These are phyloP conservation scores for Cochlearia excelsa DNA, from an alignment of 345 rosid species.

Conservation along the genomic window DNA sequence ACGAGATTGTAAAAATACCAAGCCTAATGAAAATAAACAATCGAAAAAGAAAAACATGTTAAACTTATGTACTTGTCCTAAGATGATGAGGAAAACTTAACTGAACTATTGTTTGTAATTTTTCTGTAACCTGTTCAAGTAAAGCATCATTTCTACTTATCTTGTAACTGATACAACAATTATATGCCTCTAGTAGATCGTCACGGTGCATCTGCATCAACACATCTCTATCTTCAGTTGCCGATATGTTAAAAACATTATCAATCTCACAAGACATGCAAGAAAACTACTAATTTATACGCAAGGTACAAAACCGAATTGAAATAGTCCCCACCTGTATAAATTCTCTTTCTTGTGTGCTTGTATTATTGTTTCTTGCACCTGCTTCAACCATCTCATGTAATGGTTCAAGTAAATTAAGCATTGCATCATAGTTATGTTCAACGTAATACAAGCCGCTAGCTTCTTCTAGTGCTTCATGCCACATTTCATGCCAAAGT, in stretches of 20 bases:
- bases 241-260: constrained; percentile 3
- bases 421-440: constrained; percentile 93
- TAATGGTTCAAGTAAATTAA: constrained; percentile 87
- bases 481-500: constrained; percentile 99
- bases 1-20: constrained; percentile 98
- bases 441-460: constrained; percentile 97
- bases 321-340: constrained; percentile 61
- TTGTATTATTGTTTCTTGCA: constrained; percentile 58
- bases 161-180: constrained; percentile 82
- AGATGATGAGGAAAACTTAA: constrained; percentile 16
- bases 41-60: constrained; percentile 13
- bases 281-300: constrained; percentile 9
- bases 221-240: constrained; percentile 22
- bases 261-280: constrained; percentile 10
- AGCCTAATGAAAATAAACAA: constrained; percentile 48
- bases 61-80: constrained; percentile 3
- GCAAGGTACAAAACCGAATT: not conserved
- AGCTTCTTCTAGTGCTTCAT: constrained; percentile 97
- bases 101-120: not conserved
- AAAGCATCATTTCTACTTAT: constrained; percentile 90
- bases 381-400: constrained; percentile 93
- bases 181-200: constrained; percentile 85
- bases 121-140: constrained; percentile 73
- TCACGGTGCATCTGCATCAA: constrained; percentile 73
- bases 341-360: constrained; percentile 87